Evolutionary conservation across 75 land plant species (phyloP).

Genomic region (Cryptomeria japonica): DNA sequence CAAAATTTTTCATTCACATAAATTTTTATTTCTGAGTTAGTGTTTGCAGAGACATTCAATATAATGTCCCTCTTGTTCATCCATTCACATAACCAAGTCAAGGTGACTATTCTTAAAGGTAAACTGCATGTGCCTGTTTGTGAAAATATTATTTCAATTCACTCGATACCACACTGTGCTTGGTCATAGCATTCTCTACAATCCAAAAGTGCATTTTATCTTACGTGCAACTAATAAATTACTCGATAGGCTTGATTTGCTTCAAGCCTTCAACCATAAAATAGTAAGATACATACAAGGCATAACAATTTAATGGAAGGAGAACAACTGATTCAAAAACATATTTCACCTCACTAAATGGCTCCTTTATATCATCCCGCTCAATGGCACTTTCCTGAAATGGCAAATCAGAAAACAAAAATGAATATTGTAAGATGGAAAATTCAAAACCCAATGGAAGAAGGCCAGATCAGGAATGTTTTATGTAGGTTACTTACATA

Average conservation of each 20-base stretch:
- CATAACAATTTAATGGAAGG: background rate
- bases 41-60: background rate
- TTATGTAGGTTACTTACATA: constrained; percentile 61
- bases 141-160: background rate
- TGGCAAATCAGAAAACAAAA: background rate
- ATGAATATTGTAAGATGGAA: background rate
- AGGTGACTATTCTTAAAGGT: background rate
- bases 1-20: background rate
- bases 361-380: constrained; percentile 87
- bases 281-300: background rate
- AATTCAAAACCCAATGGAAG: background rate
- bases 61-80: background rate
- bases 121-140: background rate
- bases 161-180: background rate
- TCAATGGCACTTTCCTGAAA: constrained; percentile 92
- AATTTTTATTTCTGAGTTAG: background rate
- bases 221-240: background rate
- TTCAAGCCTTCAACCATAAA: background rate
- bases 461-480: background rate
- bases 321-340: background rate
- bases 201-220: background rate
- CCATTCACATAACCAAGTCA: background rate
- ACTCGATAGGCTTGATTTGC: background rate
- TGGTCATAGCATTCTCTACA: background rate
- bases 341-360: constrained; percentile 78